Conservation (phyloP, 1,284 basidiomycete species). For the Cryptococcus sp. region DNA sequence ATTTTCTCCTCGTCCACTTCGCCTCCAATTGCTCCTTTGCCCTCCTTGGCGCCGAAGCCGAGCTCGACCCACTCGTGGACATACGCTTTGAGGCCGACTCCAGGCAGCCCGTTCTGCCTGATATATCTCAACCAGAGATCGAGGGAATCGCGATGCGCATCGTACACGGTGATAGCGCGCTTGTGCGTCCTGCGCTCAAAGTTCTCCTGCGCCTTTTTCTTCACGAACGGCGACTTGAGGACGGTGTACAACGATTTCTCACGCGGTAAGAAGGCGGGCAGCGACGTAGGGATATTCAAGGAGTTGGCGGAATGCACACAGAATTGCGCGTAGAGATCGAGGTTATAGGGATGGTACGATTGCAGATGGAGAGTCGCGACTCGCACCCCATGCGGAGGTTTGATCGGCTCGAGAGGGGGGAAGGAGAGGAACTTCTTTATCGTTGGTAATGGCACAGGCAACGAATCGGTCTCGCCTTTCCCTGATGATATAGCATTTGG, state of each 20-base stretch:
- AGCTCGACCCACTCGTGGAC: conserved; percentile 73
- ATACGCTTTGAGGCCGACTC: conserved; percentile 82
- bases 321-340: conserved; percentile 84
- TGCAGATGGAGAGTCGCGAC: conserved; percentile 83
- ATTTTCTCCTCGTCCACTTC: conserved; percentile 19
- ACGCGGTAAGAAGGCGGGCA: conserved; percentile 70
- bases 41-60: conserved; percentile 62
- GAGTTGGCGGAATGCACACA: conserved; percentile 78
- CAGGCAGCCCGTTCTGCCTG: conserved; percentile 72
- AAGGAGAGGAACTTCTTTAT: conserved; percentile 24
- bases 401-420: conserved; percentile 27
- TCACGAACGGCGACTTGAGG: conserved; percentile 78
- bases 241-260: conserved; percentile 85
- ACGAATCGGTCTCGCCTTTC: neutral
- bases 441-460: conserved; percentile 13
- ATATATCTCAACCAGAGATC: conserved; percentile 82
- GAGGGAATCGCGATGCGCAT: conserved; percentile 77
- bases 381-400: conserved; percentile 67
- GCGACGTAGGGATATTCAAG: conserved; percentile 78
- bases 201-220: conserved; percentile 96
- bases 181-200: conserved; percentile 84
- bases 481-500: too few species aligned
- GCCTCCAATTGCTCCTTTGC: conserved; percentile 42
- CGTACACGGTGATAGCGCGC: conserved; percentile 85
- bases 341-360: conserved; percentile 66